A percentile compares a stretch with the other conserved stretches of the same genome.
Conservation (phyloP, 2,329 filamentous ascomycete genomes). For the Botrytis medusae region DNA sequence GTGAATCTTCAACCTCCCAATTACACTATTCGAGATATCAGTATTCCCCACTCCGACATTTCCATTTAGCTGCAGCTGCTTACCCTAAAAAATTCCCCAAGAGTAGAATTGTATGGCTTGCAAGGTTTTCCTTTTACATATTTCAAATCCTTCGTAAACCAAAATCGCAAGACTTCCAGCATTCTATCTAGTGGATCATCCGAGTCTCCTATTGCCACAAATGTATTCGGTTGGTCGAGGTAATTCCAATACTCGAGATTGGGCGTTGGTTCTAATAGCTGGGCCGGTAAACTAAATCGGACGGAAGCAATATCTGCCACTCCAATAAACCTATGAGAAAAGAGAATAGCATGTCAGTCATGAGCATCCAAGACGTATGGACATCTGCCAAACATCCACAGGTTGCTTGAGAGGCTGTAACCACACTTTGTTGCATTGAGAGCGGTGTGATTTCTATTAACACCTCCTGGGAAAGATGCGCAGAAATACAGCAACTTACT, state of each 20-base stretch:
- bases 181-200: constrained; percentile 90
- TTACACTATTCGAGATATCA: constrained; percentile 64
- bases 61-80: constrained; percentile 35
- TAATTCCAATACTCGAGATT: constrained; percentile 99
- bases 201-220: constrained; percentile 79
- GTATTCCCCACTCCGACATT: constrained; percentile 5
- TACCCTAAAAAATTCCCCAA: constrained; percentile 96
- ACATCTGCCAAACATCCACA: not conserved
- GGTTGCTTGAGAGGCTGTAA: constrained; percentile 16
- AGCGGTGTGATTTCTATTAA: constrained; percentile 24
- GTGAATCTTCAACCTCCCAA: constrained; percentile 85
- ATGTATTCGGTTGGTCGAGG: constrained; percentile 89
- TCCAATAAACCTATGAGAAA: constrained; percentile 75
- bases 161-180: constrained; percentile 92
- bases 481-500: constrained; percentile 54
- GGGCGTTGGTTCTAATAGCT: constrained; percentile 91
- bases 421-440: constrained; percentile 20
- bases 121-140: constrained; percentile 98
- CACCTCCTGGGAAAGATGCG: not conserved
- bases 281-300: constrained; percentile 91
- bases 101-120: constrained; percentile 96
- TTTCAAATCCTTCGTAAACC: constrained; percentile 99
- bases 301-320: constrained; percentile 94
- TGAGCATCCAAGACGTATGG: not conserved
- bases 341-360: constrained; percentile 1